Percentiles rank a stretch among this genome's conserved stretches.
phyloP scores from a whole-genome alignment of 202 grass and related monocot genomes.

The Schoenoplectus triqueter region DNA sequence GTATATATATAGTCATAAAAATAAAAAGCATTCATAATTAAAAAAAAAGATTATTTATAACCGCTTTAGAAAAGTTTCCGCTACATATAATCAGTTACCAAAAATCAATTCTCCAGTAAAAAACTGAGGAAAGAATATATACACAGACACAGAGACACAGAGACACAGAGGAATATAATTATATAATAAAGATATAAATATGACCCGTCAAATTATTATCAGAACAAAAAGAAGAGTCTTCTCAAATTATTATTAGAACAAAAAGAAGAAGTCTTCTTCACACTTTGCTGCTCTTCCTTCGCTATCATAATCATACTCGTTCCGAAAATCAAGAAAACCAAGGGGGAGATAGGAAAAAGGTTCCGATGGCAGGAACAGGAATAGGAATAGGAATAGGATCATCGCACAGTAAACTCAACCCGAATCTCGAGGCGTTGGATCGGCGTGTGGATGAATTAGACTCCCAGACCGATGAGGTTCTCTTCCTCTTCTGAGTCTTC shows the following conservation, averaged over 20 bases:
- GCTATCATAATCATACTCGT: no score
- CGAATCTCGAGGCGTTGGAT: constrained; percentile 47
- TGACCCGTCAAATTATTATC: background rate
- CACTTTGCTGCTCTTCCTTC: no score
- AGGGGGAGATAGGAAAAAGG: constrained; percentile 47
- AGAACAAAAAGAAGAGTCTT: no score
- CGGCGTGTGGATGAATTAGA: constrained; percentile 53
- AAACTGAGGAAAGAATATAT: background rate
- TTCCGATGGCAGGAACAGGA: background rate
- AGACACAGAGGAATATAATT: background rate
- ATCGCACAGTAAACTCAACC: background rate
- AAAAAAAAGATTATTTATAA: no score
- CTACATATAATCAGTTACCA: no score
- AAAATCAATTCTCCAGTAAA: background rate
- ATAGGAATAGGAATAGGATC: background rate
- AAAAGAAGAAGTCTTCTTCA: no score
- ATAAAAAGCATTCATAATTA: no score
- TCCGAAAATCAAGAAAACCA: constrained; percentile 21
- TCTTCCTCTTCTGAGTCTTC: no score
- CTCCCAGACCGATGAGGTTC: constrained; percentile 67
- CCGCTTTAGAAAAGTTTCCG: no score
- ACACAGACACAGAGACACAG: background rate
- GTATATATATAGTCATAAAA: no score
- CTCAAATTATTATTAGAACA: no score
- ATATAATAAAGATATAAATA: background rate